phyloP scores from a whole-genome alignment of 208 protist genomes.

The Leishmania tropica region DNA sequence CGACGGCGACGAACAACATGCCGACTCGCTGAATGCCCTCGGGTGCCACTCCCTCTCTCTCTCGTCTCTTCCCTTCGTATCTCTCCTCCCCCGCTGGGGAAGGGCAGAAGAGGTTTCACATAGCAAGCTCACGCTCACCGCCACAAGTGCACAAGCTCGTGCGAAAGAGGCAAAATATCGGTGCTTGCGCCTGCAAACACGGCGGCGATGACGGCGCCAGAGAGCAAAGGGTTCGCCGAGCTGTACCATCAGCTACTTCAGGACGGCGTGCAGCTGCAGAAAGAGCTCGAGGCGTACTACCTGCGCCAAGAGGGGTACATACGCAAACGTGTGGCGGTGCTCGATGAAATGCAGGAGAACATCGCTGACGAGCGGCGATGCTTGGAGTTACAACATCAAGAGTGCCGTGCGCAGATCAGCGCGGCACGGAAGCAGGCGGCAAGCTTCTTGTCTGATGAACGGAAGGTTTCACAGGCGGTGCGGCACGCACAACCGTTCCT shows the following conservation, averaged over 20 bases:
- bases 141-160: background rate
- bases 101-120: background rate
- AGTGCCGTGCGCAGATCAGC: conserved; percentile 85
- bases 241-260: conserved; percentile 46
- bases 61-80: background rate
- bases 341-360: conserved; percentile 79
- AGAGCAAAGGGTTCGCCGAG: conserved; percentile 11
- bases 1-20: background rate
- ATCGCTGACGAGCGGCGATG: conserved; percentile 86
- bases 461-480: conserved; percentile 43
- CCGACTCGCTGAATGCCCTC: background rate
- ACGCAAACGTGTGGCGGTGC: conserved; percentile 72
- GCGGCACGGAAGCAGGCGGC: conserved; percentile 46
- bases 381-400: conserved; percentile 83
- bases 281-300: conserved; percentile 80
- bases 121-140: background rate
- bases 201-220: background rate
- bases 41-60: background rate
- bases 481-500: conserved; percentile 39
- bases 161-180: too few species aligned
- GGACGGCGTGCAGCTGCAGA: conserved; percentile 50
- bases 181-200: background rate
- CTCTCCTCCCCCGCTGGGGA: background rate
- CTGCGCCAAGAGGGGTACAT: conserved; percentile 78
- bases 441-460: conserved; percentile 51